Evolutionary conservation across 75 land plant species (phyloP).

Genomic region (Picea glauca): DNA sequence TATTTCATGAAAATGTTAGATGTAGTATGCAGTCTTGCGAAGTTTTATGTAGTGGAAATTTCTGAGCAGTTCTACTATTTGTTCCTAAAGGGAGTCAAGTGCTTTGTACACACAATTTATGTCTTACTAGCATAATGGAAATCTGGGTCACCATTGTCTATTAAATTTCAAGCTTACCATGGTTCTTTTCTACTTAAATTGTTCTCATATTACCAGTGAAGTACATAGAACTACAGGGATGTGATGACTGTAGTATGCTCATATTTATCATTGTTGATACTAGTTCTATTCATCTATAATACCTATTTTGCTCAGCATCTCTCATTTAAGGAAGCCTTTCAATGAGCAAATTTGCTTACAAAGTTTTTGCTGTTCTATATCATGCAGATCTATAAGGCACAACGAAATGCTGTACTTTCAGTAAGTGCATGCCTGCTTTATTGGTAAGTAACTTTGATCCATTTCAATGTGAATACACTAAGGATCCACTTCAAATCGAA

Average conservation of each 20-base stretch:
- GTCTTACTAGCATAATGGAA: background rate
- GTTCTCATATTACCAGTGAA: background rate
- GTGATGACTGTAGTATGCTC: background rate
- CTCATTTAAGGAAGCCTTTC: background rate
- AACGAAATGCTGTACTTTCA: conserved; percentile 10
- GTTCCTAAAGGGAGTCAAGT: too few species aligned
- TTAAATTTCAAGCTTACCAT: background rate
- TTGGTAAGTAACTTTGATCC: conserved; percentile 2
- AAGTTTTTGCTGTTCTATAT: background rate
- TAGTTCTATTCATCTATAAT: background rate
- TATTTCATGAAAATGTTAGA: too few species aligned
- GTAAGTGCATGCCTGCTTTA: conserved; percentile 8
- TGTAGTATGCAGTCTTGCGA: too few species aligned
- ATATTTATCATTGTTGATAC: background rate
- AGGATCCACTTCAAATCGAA: too few species aligned
- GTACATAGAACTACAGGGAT: background rate
- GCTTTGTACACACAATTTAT: background rate
- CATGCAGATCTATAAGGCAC: conserved; percentile 11
- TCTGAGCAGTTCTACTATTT: too few species aligned
- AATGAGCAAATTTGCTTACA: background rate
- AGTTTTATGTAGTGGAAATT: too few species aligned
- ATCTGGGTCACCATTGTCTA: background rate
- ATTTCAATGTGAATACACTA: too few species aligned
- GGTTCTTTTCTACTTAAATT: background rate
- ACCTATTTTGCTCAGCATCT: background rate